Evolutionary conservation across 148 eudicot genomes (phyloP), one percentile per base, ranked within the genome.

Genomic region (Silene conica): DNA sequence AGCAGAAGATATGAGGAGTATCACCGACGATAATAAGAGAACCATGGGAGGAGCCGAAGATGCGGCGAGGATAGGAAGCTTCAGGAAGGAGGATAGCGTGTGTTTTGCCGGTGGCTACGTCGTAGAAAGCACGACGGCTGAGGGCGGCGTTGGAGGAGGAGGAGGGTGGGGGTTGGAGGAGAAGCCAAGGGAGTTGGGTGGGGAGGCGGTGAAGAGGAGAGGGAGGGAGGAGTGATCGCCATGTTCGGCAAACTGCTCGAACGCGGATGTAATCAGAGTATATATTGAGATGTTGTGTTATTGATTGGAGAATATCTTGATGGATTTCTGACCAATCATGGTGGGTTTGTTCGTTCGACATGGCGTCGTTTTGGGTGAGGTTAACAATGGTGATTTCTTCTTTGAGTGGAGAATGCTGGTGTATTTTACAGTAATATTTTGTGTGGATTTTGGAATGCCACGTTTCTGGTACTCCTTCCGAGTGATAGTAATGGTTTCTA

Each of bases 141-240:
- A 28, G 23, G 45, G 41, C 14, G 48, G 78, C 3, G 4, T 34
- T 87, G 89, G 18, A 74, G 68, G 66, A 70, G 87, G 79, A 92
- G 90, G 78, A 6, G 2, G 19, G 28, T 0, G 81, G 18, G 48
- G 60, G 76, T 34, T 87, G 89, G 18, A 74, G 68, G 66, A 70
- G 89, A 78, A 92, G 92, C 92, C 90, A 89, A 1, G 98, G 98
- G 75, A 87, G 83, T 43, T 87, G n/a, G n/a, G n/a, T n/a, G n/a
- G n/a, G n/a, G n/a, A n/a, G n/a, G n/a, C n/a, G n/a, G n/a, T n/a
- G n/a, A n/a, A n/a, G n/a, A n/a, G n/a, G n/a, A n/a, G n/a, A n/a
- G n/a, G n/a, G n/a, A n/a, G n/a, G 83, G 19, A 69, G 58, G 21
- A 48, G 8, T 1, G 31, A 62, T 13, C 86, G 84, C 86, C 87